Base-by-base conservation (phyloP, 352 stramenopile genomes). In the Phytophthora crassamura region DNA sequence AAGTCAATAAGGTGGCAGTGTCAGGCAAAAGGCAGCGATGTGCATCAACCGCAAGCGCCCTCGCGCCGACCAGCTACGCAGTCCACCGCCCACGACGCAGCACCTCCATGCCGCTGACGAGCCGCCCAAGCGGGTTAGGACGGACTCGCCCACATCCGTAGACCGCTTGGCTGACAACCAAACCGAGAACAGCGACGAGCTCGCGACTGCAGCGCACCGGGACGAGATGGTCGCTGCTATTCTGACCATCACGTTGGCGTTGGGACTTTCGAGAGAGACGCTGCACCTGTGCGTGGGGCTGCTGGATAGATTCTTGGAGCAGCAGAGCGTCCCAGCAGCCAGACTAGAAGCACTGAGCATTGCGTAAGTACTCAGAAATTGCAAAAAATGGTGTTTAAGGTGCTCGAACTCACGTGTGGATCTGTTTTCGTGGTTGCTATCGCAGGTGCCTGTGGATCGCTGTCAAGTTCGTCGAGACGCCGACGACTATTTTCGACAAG, bases 391-490 rank as follows among this genome's bases (percentile, higher is more conserved):
- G 0, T 32, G 49, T 4, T 43, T 16, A 45, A 47, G 7, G 16
- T 6, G 10, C 11, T 38, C 25, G 16, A 40, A 0, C 48, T 66
- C 16, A 66, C n/a, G 4, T 47, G n/a, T 60, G n/a, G 39, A 34
- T 3, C 11, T 47, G 2, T 53, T 4, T 47, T 39, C 47, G 15
- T 40, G 54, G 25, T 18, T 50, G 18, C 7, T 25, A 41, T 7
- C 61, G 20, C 54, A 89, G 78, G 1, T 91, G 80, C 15, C 69
- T 91, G 9, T 90, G 83, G 83, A 82, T 91, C 33, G 78, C 83
- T 7, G 77, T 89, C 67, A 90, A 91, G 67, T 90, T 91, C 33
- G 72, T 86, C 7, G 79, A 91, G 58, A 89, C 80, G 0, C 75
- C 80, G 1, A 67, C 64, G 40, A 91, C 77, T 20, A 90, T 90